Evolutionary conservation across 495 filamentous ascomycete genomes (phyloP).

Genomic region (Apodospora peruviana): DNA sequence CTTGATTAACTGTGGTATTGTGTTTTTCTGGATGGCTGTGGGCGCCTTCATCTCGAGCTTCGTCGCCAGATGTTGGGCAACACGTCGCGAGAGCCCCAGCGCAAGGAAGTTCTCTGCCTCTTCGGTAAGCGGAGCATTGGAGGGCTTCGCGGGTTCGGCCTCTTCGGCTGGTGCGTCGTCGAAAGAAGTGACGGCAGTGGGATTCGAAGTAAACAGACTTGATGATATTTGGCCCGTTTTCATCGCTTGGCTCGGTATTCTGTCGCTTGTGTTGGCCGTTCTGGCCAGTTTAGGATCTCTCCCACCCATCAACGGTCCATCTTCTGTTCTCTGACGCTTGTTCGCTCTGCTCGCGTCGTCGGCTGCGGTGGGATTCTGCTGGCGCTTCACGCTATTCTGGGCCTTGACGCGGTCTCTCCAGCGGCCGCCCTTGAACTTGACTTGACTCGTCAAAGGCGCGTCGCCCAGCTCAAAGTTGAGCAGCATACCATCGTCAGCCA

Average conservation of each 20-base stretch:
- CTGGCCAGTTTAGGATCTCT: conserved; percentile 14
- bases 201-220: conserved; percentile 87
- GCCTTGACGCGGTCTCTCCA: conserved; percentile 86
- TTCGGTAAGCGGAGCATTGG: conserved; percentile 87
- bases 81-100: conserved; percentile 67
- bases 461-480: conserved; percentile 82
- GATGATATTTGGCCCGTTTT: conserved; percentile 61
- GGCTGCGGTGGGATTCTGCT: conserved; percentile 9
- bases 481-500: conserved; percentile 94
- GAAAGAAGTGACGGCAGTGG: conserved; percentile 54
- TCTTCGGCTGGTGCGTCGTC: conserved; percentile 36
- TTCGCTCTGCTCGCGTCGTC: conserved; percentile 14
- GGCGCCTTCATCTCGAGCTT: conserved; percentile 87
- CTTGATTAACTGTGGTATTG: conserved; percentile 66
- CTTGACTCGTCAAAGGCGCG: conserved; percentile 49
- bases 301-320: conserved; percentile 12
- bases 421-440: conserved; percentile 77
- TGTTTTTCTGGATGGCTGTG: conserved; percentile 88
- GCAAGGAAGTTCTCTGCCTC: conserved; percentile 78
- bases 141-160: conserved; percentile 60
- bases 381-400: conserved; percentile 58
- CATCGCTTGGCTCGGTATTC: conserved; percentile 20
- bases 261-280: conserved; percentile 14
- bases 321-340: conserved; percentile 2
- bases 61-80: conserved; percentile 76